Evolutionary conservation across 2,329 filamentous ascomycete species (phyloP), one percentile per base, ranked within the genome.

Genomic region (Xylaria digitata): DNA sequence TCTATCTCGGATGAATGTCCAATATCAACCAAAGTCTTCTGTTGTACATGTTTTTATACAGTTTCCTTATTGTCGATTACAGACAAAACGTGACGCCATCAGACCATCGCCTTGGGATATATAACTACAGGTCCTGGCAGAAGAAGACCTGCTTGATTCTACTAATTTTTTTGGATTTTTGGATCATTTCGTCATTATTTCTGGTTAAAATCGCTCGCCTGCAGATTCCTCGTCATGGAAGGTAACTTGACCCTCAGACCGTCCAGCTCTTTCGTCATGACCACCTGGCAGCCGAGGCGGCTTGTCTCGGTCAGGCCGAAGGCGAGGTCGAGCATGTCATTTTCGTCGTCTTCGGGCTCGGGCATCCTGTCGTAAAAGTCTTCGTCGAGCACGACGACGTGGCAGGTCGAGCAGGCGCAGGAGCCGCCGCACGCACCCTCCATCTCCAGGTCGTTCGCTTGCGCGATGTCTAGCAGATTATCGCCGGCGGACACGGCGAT

Each of bases 371-470:
- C 91, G 81, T 91, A 95, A 80, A 89, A 86, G 4, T 87, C 86
- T 50, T 92, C 88, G 75, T 91, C 89, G 65, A 87, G 80, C 43
- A 97, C 92, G 69, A 97, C 94, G 63, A 97, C 90, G 81, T 97
- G 94, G 82, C 94, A 97, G 6, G 94, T 97, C 64, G 92, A 96
- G 82, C 94, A 97, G 61, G 94, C 94, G 80, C 94, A 97, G 40
- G 92, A 96, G 23, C 94, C 96, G 72, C 96, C 96, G 77, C 96
- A 99, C 13, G 96, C 96, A 68, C 96, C 94, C 84, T 99, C 96
- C 95, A 99, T 98, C 80, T 99, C 96, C 48, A 99, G 84, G 76
- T 98, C 95, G 80, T 98, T 88, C 52, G 92, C 93, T 79, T 97
- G 95, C 23, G 95, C 96, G 76, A 99, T 95, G 76, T 98, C 95